Conservation (phyloP, 2,329 filamentous ascomycete species). For the Scopulariopsis brevicaulis region DNA sequence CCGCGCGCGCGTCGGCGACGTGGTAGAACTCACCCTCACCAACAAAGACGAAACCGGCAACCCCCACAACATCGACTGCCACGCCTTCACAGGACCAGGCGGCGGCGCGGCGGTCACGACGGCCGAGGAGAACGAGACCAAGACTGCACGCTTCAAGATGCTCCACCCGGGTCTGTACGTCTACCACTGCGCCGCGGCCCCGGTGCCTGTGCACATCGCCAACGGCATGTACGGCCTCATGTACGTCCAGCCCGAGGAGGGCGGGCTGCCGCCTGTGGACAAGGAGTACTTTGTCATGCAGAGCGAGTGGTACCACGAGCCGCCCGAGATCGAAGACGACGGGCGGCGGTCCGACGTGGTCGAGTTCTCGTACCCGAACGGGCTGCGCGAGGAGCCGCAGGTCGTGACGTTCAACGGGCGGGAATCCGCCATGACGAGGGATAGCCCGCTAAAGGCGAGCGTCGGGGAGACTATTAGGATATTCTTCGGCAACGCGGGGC, state of each 20-base stretch:
- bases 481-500: constrained; percentile 21
- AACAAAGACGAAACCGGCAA: constrained; percentile 20
- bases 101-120: constrained; percentile 20
- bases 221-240: constrained; percentile 24
- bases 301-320: constrained; percentile 23
- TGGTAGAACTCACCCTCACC: constrained; percentile 18
- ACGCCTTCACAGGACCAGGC: constrained; percentile 20
- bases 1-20: constrained; percentile 19
- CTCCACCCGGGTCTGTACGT: constrained; percentile 18
- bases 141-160: constrained; percentile 17
- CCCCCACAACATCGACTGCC: constrained; percentile 22
- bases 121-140: constrained; percentile 17
- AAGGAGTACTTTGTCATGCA: constrained; percentile 23
- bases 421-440: constrained; percentile 17
- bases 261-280: constrained; percentile 16
- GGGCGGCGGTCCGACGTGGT: constrained; percentile 16
- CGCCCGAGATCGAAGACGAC: constrained; percentile 18
- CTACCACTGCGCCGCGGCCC: constrained; percentile 21
- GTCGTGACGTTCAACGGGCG: constrained; percentile 20
- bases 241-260: constrained; percentile 20
- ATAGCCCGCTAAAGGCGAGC: constrained; percentile 16
- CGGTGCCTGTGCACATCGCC: constrained; percentile 22
- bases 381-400: constrained; percentile 17
- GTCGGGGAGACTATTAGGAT: constrained; percentile 18
- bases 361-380: constrained; percentile 21